Percentiles rank a stretch among this genome's conserved stretches.
phyloP scores from a whole-genome alignment of 768 basidiomycete genomes.

The Suillus bovinus region DNA sequence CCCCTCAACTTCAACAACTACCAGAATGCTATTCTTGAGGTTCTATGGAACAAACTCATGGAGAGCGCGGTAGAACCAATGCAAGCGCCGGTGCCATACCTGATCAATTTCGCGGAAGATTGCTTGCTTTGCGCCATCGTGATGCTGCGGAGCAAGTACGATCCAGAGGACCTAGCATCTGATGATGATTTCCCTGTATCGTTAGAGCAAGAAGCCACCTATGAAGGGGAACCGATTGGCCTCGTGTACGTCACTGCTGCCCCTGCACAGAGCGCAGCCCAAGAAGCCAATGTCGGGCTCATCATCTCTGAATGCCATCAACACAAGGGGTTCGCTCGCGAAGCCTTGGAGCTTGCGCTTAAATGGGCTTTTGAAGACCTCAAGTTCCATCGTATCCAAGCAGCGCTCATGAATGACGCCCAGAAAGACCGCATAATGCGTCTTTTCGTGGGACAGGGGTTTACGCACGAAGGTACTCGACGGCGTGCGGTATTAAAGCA shows the following conservation, averaged over 20 bases:
- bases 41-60: constrained; percentile 26
- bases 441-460: constrained; percentile 52
- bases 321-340: constrained; percentile 44
- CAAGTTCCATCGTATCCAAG: constrained; percentile 36
- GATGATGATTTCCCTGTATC: background rate
- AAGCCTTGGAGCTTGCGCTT: constrained; percentile 47
- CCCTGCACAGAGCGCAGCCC: constrained; percentile 20
- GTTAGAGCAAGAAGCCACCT: background rate
- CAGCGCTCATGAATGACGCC: constrained; percentile 45
- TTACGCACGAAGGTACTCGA: constrained; percentile 63
- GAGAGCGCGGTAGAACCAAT: constrained; percentile 27
- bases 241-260: constrained; percentile 29
- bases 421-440: constrained; percentile 43
- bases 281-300: constrained; percentile 61
- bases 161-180: too few relatives aligned
- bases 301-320: constrained; percentile 41
- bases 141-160: constrained; percentile 1
- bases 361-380: constrained; percentile 44
- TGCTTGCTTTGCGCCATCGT: constrained; percentile 31
- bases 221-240: constrained; percentile 11
- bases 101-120: constrained; percentile 28
- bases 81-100: constrained; percentile 24
- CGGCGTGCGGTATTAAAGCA: constrained; percentile 53
- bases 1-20: background rate
- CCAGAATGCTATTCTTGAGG: background rate